Evolutionary conservation across 1,139 yeast genomes (phyloP), one percentile per base, ranked within the genome.

Genomic region (Yamadazyma epiphylla): DNA sequence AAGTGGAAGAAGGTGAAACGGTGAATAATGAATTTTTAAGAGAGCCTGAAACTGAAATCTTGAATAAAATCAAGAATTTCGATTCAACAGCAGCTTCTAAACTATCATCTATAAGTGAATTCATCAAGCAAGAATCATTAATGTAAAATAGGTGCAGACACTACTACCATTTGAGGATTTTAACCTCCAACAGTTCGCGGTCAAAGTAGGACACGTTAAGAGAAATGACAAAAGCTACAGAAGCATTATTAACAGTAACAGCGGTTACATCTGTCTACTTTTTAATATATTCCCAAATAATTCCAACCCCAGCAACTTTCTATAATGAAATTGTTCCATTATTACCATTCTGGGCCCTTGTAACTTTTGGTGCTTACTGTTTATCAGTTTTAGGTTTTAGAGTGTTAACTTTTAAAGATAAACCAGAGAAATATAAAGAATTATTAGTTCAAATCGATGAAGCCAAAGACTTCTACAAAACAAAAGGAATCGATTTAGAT

Each of bases 311-410:
- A n/a, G 58, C 55, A 12, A 47, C 55, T 25, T 47, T 81, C 45
- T 73, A 66, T 31, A 50, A 62, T 23, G 79, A 79, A 42, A 70
- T 82, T 36, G 58, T 82, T 41, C 89, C 89, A 15, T 65, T 45
- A 49, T 58, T 82, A 36, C 91, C 91, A 30, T 78, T 73, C 67
- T 82, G 89, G 89, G 70, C 64, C 0, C 60, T 82, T 43, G 85
- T 82, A 20, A 49, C 82, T 5, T 81, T 82, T 52, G 89, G 89
- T 19, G 63, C 84, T 13, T 82, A 78, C 49, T 78, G 88, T n/a
- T 67, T 82, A 45, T 81, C 73, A 27, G 74, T 83, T 7, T 66
- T 82, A 37, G 89, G 91, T 24, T 75, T 74, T 68, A 87, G 85
- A 32, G 80, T 82, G 13, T 62, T 68, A 47, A 77, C 87, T 2